Evolutionary conservation across 805 yeast species (phyloP), one percentile per base, ranked within the genome.

Genomic region (Myxozyma lipomycoides): DNA sequence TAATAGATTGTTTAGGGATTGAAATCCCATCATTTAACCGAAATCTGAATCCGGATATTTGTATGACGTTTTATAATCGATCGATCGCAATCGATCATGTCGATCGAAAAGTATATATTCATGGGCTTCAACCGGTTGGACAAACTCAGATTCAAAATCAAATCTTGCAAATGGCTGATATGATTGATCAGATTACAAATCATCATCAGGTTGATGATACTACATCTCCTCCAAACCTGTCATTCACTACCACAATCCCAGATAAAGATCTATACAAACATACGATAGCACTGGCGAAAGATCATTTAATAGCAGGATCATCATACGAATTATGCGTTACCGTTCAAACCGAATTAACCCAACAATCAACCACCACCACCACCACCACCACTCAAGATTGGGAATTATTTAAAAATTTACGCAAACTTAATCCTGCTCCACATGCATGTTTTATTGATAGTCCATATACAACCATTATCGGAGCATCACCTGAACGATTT

Each of bases 401-500:
- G 96, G 79, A 77, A 17, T 74, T 91, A 2, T 93, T 88, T 70
- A 83, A 85, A 62, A 76, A 81, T 1, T 70, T 93, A 47, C 79
- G 86, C 0, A 61, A 68, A 12, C 77, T 75, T 49, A 93, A 95
- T 63, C 98, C 98, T 2, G 86, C 98, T 0, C 98, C 99, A 1
- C 91, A 86, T 65, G 82, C 96, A 2, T 82, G 93, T 48, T 93
- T 71, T 64, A 73, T 93, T 73, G 75, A 81, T 44, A 85, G 91
- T 61, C 75, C 72, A 1, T 84, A 82, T 54, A 77, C 68, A 3
- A 72, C 75, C 10, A 69, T 93, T 28, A 73, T 91, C 2, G 87
- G 96, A 1, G 84, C 96, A 0, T 91, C 98, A 0, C 99, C 99
- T 0, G 99, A 93, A 66, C 73, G 98, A 56, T 95, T 93, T 62